phyloP scores from a whole-genome alignment of 148 eudicot species.

The Beta vulgaris region DNA sequence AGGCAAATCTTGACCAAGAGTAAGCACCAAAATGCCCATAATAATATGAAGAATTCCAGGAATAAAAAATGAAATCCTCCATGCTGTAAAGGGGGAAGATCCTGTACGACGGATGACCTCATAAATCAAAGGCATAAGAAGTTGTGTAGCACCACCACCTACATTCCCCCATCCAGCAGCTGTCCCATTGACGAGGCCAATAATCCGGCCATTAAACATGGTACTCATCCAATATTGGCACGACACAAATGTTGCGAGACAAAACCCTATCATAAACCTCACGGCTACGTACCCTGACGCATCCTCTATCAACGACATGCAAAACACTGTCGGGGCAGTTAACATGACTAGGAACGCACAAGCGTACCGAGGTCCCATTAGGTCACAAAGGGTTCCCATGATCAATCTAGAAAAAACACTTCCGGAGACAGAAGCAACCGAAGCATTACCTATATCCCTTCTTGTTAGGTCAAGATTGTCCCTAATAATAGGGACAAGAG shows the following conservation, averaged over 20 bases:
- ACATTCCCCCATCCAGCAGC: slow-evolving; percentile 69
- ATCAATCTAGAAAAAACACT: slow-evolving; percentile 37
- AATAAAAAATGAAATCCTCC: slow-evolving; percentile 58
- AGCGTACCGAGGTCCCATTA: slow-evolving; percentile 40
- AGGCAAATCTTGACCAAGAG: slow-evolving; percentile 58
- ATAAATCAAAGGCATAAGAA: slow-evolving; percentile 49
- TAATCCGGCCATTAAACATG: slow-evolving; percentile 46
- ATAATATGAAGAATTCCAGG: slow-evolving; percentile 45
- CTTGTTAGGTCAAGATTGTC: slow-evolving; percentile 39
- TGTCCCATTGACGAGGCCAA: slow-evolving; percentile 48
- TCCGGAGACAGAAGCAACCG: slow-evolving; percentile 40
- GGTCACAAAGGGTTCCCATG: slow-evolving; percentile 44
- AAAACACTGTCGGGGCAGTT: slow-evolving; percentile 37
- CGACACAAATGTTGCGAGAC: slow-evolving; percentile 44
- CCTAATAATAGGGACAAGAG: slow-evolving; percentile 40
- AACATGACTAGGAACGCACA: slow-evolving; percentile 40
- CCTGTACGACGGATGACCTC: slow-evolving; percentile 33
- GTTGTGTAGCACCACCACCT: slow-evolving; percentile 57
- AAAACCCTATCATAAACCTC: slow-evolving; percentile 45
- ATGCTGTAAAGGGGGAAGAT: slow-evolving; percentile 39
- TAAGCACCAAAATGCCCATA: slow-evolving; percentile 43
- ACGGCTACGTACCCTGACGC: slow-evolving; percentile 39
- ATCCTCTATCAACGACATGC: slow-evolving; percentile 32
- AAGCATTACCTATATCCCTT: slow-evolving; percentile 39
- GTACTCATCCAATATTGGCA: slow-evolving; percentile 62